Evolutionary conservation across 495 filamentous ascomycete species (phyloP).

Genomic region (Neurospora sp.): DNA sequence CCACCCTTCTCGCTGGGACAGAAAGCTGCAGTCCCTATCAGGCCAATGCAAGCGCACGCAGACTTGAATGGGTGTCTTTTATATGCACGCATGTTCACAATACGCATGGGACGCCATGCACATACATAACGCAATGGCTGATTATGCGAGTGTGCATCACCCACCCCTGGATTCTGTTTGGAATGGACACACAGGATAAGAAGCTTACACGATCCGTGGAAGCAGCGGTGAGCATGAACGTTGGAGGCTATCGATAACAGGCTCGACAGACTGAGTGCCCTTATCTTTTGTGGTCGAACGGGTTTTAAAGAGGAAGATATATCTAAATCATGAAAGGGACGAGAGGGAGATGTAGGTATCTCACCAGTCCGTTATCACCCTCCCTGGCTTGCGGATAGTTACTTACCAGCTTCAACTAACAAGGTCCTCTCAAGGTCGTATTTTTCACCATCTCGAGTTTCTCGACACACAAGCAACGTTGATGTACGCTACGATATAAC

Average conservation of each 20-base stretch:
- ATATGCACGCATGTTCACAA: neutral
- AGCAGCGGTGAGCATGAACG: too few relatives aligned
- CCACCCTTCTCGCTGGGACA: neutral
- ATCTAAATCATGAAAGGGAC: neutral
- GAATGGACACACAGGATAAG: neutral
- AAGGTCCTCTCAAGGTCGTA: neutral
- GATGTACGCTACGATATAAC: neutral
- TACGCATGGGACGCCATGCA: neutral
- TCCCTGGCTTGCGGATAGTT: neutral
- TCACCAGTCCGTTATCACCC: neutral
- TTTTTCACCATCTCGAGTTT: neutral
- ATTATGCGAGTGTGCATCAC: neutral
- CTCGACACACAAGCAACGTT: neutral
- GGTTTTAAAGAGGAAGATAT: too few relatives aligned
- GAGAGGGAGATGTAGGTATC: neutral
- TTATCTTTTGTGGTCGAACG: too few relatives aligned
- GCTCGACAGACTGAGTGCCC: too few relatives aligned
- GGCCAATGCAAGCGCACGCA: neutral
- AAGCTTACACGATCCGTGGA: neutral
- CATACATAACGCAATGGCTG: neutral
- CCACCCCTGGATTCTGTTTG: neutral
- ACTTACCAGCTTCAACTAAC: neutral
- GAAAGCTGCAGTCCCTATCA: neutral
- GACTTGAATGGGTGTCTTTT: neutral
- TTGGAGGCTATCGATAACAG: too few relatives aligned